Conservation (phyloP, 2,329 filamentous ascomycete species). For the Leptographium flavum region DNA sequence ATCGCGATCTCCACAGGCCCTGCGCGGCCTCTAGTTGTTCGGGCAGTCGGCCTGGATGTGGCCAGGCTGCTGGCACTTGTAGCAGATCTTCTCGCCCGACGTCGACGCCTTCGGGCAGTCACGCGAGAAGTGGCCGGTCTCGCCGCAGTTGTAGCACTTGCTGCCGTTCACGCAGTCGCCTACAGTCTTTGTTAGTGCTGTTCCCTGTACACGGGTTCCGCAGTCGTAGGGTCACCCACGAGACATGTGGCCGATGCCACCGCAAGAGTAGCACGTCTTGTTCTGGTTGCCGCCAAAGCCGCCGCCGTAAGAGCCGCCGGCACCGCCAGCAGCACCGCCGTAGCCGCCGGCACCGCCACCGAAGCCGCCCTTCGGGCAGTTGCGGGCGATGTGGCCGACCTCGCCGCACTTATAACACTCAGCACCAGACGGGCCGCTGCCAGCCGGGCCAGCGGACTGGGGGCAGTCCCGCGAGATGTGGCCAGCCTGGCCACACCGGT, state of each 20-base stretch:
- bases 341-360: slow-evolving; percentile 34
- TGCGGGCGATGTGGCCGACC: slow-evolving; percentile 88
- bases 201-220: not conserved
- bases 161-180: slow-evolving; percentile 94
- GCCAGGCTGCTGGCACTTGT: slow-evolving; percentile 76
- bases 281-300: slow-evolving; percentile 18
- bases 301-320: slow-evolving; percentile 24
- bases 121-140: slow-evolving; percentile 87
- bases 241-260: slow-evolving; percentile 92
- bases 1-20: slow-evolving; percentile 1
- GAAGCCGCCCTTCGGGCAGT: slow-evolving; percentile 56
- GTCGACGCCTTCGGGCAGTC: slow-evolving; percentile 90
- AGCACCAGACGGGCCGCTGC: slow-evolving; percentile 32
- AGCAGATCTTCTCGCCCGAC: slow-evolving; percentile 88
- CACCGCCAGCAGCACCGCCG: slow-evolving; percentile 23
- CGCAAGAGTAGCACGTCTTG: slow-evolving; percentile 97
- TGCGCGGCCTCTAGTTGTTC: slow-evolving; percentile 42
- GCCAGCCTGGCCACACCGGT: slow-evolving; percentile 66
- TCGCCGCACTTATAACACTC: slow-evolving; percentile 99
- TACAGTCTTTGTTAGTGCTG: too few species aligned
- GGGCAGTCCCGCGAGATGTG: slow-evolving; percentile 87
- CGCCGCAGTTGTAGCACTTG: slow-evolving; percentile 98
- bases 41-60: slow-evolving; percentile 93
- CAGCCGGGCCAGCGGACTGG: slow-evolving; percentile 27
- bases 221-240: slow-evolving; percentile 32